Base-by-base conservation (phyloP, 1,284 basidiomycete species). In the Naganishia sp. region DNA sequence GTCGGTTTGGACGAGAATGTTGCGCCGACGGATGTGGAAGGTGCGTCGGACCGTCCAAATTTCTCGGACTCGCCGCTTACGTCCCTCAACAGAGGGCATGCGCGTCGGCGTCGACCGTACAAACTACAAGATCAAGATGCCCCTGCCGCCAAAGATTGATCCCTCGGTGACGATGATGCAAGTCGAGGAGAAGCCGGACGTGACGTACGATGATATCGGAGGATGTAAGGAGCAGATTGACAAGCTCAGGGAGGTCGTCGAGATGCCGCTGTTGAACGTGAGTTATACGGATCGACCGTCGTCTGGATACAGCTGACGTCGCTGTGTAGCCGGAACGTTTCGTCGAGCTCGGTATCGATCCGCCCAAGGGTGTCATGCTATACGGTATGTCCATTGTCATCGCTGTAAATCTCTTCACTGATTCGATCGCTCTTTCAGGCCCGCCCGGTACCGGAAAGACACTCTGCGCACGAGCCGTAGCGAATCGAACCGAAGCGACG, bases 151-250 rank as follows among this genome's bases (percentile, higher is more conserved):
- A 45, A 97, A 96, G 83, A 99, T 99, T 72, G 96, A 99, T 79
- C 94, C 96, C 3, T 96, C 94, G 0, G 96, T 99, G 4, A 99
- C 96, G 17, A 98, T 99, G 95, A 99, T 99, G 96, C 94, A 96
- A 78, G 94, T 96, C 39, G 93, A 96, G 77, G 93, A 96, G 81
- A 96, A 95, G 79, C 93, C 93, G 1, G 94, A 96, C 76, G 93
- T 96, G 47, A 95, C 93, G 5, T 99, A 99, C 78, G 93, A 94
- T 10, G 96, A 99, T 75, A 86, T 99, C 65, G 96, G 96, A 72
- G 96, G 96, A 10, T 98, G 96, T 83, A 99, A 99, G 82, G 96
- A 99, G 79, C 96, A 99, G 81, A 99, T 99, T 73, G 96, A 99
- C 83, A 99, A 99, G 83, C 84, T 99, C 53, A 85, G 95, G 55